Percentiles rank a stretch among this genome's conserved stretches.
phyloP scores from a whole-genome alignment of 331 rosid genomes.

The Acacia pycnantha region DNA sequence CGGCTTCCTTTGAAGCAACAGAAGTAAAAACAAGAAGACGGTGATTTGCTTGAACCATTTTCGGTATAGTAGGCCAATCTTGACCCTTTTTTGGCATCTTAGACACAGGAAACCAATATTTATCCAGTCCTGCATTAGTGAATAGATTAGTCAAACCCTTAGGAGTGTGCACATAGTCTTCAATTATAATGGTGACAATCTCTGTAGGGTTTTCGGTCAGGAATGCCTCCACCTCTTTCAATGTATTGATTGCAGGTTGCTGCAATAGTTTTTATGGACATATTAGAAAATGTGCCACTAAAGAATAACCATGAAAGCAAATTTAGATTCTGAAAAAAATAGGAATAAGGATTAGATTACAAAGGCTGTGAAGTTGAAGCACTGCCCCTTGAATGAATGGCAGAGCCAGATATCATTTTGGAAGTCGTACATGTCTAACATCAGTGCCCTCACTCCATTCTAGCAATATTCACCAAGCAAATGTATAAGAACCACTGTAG shows the following conservation, averaged over 20 bases:
- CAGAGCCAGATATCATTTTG: constrained; percentile 96
- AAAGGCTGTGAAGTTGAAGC: constrained; percentile 98
- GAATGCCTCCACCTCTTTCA: constrained; percentile 92
- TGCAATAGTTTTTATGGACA: constrained; percentile 45
- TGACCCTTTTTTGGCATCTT: constrained; percentile 92
- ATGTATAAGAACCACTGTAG: neutral
- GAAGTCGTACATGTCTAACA: constrained; percentile 98
- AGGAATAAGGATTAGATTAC: constrained; percentile 46
- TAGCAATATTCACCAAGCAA: constrained; percentile 36
- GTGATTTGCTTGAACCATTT: constrained; percentile 80
- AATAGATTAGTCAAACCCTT: constrained; percentile 80
- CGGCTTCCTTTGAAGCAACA: constrained; percentile 80
- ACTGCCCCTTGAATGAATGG: constrained; percentile 91
- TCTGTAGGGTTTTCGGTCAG: constrained; percentile 70
- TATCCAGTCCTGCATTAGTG: constrained; percentile 74
- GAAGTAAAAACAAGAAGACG: constrained; percentile 97
- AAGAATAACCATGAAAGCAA: constrained; percentile 12
- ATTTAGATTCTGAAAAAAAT: constrained; percentile 16
- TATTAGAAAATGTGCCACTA: constrained; percentile 10
- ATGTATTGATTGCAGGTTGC: constrained; percentile 94
- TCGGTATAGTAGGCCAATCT: constrained; percentile 88
- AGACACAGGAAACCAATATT: constrained; percentile 88
- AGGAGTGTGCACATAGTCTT: constrained; percentile 92
- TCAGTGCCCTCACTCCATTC: constrained; percentile 99
- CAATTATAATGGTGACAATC: constrained; percentile 90